Percentiles rank a stretch among this genome's conserved stretches.
Evolutionary conservation across 768 basidiomycete species (phyloP).

Genomic region (Rhizopogon vesiculosus): DNA sequence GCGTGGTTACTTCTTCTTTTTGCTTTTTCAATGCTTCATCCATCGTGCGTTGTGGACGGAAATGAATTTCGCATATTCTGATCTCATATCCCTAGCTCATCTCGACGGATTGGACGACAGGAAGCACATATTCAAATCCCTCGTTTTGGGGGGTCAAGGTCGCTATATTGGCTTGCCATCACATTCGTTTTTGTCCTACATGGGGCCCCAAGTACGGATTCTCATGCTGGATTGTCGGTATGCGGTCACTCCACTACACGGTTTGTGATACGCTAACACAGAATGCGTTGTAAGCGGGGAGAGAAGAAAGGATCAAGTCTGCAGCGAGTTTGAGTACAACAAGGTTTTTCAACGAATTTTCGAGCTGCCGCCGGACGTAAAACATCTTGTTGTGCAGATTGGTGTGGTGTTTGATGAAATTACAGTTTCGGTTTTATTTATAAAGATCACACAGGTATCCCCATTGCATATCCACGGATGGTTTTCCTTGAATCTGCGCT

Average conservation of each 20-base stretch:
- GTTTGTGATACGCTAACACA: not conserved
- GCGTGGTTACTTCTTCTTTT: conserved; percentile 86
- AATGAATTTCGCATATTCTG: conserved; percentile 1
- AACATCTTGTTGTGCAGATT: conserved; percentile 82
- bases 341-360: conserved; percentile 63
- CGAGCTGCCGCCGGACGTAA: conserved; percentile 56
- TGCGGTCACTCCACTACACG: conserved; percentile 11
- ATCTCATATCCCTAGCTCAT: conserved; percentile 10
- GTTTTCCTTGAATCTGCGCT: conserved; percentile 80
- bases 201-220: conserved; percentile 75
- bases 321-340: conserved; percentile 67
- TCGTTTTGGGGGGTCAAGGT: conserved; percentile 73
- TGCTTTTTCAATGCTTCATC: conserved; percentile 92
- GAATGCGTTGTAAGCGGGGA: conserved; percentile 58
- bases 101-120: conserved; percentile 70
- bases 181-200: conserved; percentile 75
- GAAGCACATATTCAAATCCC: conserved; percentile 61
- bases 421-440: not conserved
- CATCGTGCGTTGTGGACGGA: conserved; percentile 44
- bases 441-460: conserved; percentile 45
- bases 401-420: conserved; percentile 36
- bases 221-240: conserved; percentile 82
- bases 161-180: conserved; percentile 76
- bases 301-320: conserved; percentile 76
- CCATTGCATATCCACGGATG: conserved; percentile 91